Evolutionary conservation across 352 stramenopile genomes (phyloP).

Genomic region (Thalassiosira ordinaria): DNA sequence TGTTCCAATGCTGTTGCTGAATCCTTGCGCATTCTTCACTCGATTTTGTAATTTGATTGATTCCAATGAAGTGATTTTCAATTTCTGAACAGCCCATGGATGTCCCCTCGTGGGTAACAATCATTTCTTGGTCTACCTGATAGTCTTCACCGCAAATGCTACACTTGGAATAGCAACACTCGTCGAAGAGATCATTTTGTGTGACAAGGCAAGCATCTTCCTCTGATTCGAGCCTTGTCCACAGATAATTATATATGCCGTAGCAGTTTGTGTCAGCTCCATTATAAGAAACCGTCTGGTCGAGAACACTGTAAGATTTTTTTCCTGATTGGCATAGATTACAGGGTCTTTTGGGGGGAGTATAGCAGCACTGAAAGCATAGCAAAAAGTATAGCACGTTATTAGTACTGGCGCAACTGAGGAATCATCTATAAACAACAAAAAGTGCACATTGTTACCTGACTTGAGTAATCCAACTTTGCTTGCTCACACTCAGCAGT

Average conservation of each 20-base stretch:
- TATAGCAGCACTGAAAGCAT: slow-evolving; percentile 60
- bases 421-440: too few relatives aligned
- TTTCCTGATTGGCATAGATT: slow-evolving; percentile 58
- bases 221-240: slow-evolving; percentile 54
- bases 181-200: slow-evolving; percentile 54
- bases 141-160: slow-evolving; percentile 59
- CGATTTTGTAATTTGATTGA: slow-evolving; percentile 57
- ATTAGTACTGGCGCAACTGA: not conserved
- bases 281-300: slow-evolving; percentile 56
- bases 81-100: slow-evolving; percentile 61
- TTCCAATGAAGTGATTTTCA: slow-evolving; percentile 54
- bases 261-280: slow-evolving; percentile 62
- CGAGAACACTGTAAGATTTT: slow-evolving; percentile 51
- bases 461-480: slow-evolving; percentile 47
- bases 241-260: slow-evolving; percentile 61
- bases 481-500: slow-evolving; percentile 51
- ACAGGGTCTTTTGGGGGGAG: slow-evolving; percentile 51
- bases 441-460: too few relatives aligned
- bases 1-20: slow-evolving; percentile 58
- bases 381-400: not conserved
- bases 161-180: slow-evolving; percentile 66
- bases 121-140: slow-evolving; percentile 52
- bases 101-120: slow-evolving; percentile 48
- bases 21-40: slow-evolving; percentile 56
- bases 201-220: slow-evolving; percentile 49